These are phyloP conservation scores for Microstegium vimineum DNA, from an alignment of 176 grass and related monocot species.

Conservation along the genomic window DNA sequence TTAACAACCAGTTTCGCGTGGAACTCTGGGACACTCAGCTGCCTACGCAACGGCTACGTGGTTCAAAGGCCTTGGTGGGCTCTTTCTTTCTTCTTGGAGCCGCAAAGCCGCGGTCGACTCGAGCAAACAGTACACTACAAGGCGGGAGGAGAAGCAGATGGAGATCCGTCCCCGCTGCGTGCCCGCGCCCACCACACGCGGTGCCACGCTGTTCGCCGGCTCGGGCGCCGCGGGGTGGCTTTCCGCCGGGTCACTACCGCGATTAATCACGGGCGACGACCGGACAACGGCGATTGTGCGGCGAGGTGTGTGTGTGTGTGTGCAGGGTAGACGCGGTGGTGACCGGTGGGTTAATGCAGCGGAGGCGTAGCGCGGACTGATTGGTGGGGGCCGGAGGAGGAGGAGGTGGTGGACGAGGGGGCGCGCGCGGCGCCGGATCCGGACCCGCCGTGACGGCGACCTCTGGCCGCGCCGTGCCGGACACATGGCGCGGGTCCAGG, in stretches of 20 bases:
- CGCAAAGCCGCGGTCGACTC: background rate
- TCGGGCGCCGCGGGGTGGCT: slow-evolving; percentile 10
- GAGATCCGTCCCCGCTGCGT: too few species aligned
- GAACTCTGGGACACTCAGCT: background rate
- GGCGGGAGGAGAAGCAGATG: too few species aligned
- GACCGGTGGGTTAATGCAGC: background rate
- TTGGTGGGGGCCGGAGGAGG: background rate
- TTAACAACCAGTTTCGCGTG: background rate
- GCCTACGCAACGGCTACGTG: slow-evolving; percentile 15
- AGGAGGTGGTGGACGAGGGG: background rate
- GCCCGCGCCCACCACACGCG: background rate
- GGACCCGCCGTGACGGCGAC: slow-evolving; percentile 29
- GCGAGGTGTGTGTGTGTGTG: background rate
- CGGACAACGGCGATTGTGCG: background rate
- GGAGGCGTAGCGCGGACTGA: background rate
- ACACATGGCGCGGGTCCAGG: slow-evolving; percentile 10
- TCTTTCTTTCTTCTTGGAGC: background rate
- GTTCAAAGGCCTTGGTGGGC: background rate
- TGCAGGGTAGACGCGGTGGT: background rate
- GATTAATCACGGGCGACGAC: slow-evolving; percentile 25
- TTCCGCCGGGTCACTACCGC: slow-evolving; percentile 15
- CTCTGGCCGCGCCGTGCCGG: background rate
- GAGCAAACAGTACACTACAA: background rate
- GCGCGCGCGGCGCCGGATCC: slow-evolving; percentile 7
- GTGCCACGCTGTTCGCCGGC: background rate